Evolutionary conservation across 495 filamentous ascomycete species (phyloP), one percentile per base, ranked within the genome.

Genomic region (Chaetomium cochliodes): DNA sequence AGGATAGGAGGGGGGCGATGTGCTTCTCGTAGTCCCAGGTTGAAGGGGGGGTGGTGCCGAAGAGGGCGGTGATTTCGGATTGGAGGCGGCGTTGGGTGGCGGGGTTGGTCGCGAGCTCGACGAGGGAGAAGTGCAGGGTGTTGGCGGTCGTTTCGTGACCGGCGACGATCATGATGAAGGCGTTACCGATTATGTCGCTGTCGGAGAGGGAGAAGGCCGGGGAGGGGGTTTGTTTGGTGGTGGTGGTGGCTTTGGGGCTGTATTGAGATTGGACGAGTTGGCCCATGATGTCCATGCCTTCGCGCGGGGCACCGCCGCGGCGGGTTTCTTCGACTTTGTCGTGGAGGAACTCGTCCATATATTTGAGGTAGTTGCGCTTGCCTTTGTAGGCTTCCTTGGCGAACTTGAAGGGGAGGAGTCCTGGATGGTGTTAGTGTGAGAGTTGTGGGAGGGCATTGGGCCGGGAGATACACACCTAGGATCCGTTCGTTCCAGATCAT

Each of bases 61-160:
- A 68, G 25, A 86, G 78, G 28, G 68, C 63, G 68, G 90, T 87
- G 37, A 90, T 71, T 52, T 90, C 87, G 22, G 73, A 69, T 70
- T 90, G 89, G 5, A 92, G 76, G 20, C 69, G 78, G 26, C 80
- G 77, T 65, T 92, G 89, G 18, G 78, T 76, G 2, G 73, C 57
- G 18, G 82, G 81, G 73, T 87, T 80, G 63, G 81, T 79, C 26
- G 89, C 89, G 2, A 92, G 82, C 60, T 81, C 77, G 52, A 88
- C 53, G 2, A 90, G 73, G 16, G 82, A 75, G 69, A 86, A 89
- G 70, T 90, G 86, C 12, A 89, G 73, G 1, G 80, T 80, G 73
- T 89, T 89, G 53, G 88, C 87, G 5, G 87, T 85, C 0, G 89
- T 89, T 70, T 91, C 89, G 72, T 92, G 89, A 23, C 89, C 89